phyloP scores from a whole-genome alignment of 2,329 filamentous ascomycete genomes.

The Aspergillus latus region DNA sequence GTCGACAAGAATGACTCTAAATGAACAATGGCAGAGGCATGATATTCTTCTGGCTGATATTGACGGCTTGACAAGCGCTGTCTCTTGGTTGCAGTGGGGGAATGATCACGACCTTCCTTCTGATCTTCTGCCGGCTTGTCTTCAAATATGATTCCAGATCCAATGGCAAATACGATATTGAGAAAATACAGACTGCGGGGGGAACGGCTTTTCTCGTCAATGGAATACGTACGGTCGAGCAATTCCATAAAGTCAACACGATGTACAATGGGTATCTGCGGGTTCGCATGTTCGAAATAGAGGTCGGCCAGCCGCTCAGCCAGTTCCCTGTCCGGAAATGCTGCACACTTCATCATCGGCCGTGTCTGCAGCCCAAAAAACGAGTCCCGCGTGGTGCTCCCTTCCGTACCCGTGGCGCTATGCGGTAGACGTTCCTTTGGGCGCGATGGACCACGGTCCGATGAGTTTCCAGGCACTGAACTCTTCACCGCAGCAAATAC shows the following conservation, averaged over 20 bases:
- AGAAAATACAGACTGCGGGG: conserved; percentile 86
- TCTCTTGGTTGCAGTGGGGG: conserved; percentile 41
- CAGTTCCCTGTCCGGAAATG: conserved; percentile 76
- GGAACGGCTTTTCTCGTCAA: conserved; percentile 65
- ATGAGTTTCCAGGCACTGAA: conserved; percentile 58
- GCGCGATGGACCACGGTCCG: conserved; percentile 63
- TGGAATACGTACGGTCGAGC: conserved; percentile 77
- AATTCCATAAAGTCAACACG: conserved; percentile 85
- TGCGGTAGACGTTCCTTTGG: conserved; percentile 56
- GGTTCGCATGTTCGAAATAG: conserved; percentile 95
- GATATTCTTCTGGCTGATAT: conserved; percentile 88
- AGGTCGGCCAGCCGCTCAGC: conserved; percentile 72
- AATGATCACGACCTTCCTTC: conserved; percentile 23
- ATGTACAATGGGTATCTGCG: conserved; percentile 91
- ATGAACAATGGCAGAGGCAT: conserved; percentile 90
- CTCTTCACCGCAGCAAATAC: conserved; percentile 92
- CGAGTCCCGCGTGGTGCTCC: conserved; percentile 86
- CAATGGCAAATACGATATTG: conserved; percentile 97
- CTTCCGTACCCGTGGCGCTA: conserved; percentile 55
- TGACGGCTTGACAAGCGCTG: conserved; percentile 60
- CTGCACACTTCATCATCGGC: conserved; percentile 79
- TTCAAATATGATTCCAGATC: conserved; percentile 84
- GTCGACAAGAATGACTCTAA: conserved; percentile 79
- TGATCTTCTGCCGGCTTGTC: conserved; percentile 35
- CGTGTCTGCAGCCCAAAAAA: conserved; percentile 96